These are phyloP conservation scores for Scopulariopsis brevicaulis DNA, from an alignment of 2,329 filamentous ascomycete species.

Conservation along the genomic window DNA sequence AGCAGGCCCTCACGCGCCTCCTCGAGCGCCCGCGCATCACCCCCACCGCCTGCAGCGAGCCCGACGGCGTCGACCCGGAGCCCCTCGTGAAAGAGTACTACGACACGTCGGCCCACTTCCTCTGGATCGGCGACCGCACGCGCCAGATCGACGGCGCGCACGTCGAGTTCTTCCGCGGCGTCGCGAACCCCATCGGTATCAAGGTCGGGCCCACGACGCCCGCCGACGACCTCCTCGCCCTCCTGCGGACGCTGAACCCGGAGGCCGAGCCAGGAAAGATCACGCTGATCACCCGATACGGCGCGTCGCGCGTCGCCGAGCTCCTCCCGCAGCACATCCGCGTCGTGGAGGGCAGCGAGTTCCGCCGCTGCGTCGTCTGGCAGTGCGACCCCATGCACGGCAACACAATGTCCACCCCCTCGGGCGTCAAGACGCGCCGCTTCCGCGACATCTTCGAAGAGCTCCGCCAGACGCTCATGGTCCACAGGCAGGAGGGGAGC, in stretches of 20 bases:
- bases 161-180: conserved; percentile 93
- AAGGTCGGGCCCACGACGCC: conserved; percentile 88
- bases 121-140: conserved; percentile 97
- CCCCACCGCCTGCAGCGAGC: conserved; percentile 21
- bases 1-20: conserved; percentile 72
- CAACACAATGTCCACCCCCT: conserved; percentile 55
- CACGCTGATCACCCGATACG: conserved; percentile 92
- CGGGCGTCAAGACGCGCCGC: conserved; percentile 81
- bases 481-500: conserved; percentile 73
- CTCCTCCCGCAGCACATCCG: conserved; percentile 79
- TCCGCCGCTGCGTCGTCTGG: conserved; percentile 65
- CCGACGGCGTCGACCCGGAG: conserved; percentile 20
- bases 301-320: conserved; percentile 61
- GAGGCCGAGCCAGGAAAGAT: conserved; percentile 76
- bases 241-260: conserved; percentile 83
- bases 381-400: conserved; percentile 99
- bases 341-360: conserved; percentile 72
- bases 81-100: conserved; percentile 56
- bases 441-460: conserved; percentile 88
- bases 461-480: conserved; percentile 68
- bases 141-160: conserved; percentile 87
- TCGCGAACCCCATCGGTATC: conserved; percentile 91
- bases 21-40: conserved; percentile 49
- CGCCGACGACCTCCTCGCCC: conserved; percentile 58
- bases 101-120: conserved; percentile 90